These are phyloP conservation scores for Dacryopinax spathularia DNA, from an alignment of 768 basidiomycete genomes.

Conservation along the genomic window DNA sequence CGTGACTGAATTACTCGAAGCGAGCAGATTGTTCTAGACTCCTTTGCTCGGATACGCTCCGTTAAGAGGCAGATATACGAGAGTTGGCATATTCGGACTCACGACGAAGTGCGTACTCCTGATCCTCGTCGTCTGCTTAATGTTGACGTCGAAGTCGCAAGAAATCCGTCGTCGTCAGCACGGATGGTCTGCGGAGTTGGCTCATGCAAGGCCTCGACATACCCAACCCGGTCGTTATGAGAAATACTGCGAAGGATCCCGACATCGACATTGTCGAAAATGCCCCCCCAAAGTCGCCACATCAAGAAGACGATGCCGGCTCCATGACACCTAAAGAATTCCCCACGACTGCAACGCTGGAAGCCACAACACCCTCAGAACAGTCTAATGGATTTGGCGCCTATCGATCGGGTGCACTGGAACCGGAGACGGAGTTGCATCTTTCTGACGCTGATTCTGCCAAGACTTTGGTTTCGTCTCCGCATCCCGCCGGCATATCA, in stretches of 20 bases:
- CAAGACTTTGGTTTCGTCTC: neutral
- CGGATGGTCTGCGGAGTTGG: conserved; percentile 48
- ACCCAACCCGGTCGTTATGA: neutral
- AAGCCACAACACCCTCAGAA: neutral
- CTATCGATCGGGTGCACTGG: too few species aligned
- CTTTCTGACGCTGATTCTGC: neutral
- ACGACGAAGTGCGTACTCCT: conserved; percentile 32
- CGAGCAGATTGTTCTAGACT: conserved; percentile 14
- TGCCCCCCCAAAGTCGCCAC: neutral
- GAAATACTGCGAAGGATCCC: neutral
- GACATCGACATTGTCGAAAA: neutral
- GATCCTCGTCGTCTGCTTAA: neutral
- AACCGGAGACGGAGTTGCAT: neutral
- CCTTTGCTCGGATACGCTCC: conserved; percentile 38
- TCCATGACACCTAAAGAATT: neutral
- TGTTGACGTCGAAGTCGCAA: conserved; percentile 18
- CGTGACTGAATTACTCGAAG: neutral
- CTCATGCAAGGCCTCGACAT: conserved; percentile 27
- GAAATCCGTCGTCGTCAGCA: conserved; percentile 48
- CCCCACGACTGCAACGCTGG: neutral
- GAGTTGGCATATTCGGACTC: conserved; percentile 41
- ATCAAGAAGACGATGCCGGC: neutral
- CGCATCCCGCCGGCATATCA: neutral
- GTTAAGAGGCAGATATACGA: conserved; percentile 48
- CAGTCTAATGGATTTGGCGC: too few species aligned